Evolutionary conservation across 495 filamentous ascomycete species (phyloP).

Genomic region (Xylaria nigripes): DNA sequence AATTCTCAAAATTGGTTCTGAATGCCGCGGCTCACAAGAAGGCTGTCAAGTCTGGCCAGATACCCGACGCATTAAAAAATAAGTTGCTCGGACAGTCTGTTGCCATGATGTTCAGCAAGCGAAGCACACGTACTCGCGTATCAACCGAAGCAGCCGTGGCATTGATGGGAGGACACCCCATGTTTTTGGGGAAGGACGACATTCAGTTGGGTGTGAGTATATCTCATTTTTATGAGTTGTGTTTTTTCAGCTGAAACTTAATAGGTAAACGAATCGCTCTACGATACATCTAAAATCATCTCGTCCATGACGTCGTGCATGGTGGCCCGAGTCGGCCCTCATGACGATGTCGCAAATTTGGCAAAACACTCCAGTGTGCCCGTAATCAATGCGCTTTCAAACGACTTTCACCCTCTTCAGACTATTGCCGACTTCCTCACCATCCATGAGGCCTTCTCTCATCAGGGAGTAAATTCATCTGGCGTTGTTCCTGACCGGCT

Average conservation of each 20-base stretch:
- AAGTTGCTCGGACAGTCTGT: constrained; percentile 63
- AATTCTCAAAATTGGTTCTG: constrained; percentile 72
- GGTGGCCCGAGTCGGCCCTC: constrained; percentile 78
- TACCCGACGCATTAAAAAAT: constrained; percentile 48
- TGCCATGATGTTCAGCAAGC: constrained; percentile 93
- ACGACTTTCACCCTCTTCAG: constrained; percentile 86
- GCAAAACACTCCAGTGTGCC: constrained; percentile 77
- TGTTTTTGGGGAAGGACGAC: constrained; percentile 92
- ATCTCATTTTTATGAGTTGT: background rate
- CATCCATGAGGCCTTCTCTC: constrained; percentile 65
- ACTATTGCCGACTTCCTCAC: constrained; percentile 89
- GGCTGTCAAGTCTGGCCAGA: constrained; percentile 62
- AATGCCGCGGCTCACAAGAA: constrained; percentile 71
- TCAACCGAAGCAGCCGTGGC: constrained; percentile 84
- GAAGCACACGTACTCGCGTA: constrained; percentile 83
- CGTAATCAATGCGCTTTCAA: constrained; percentile 88
- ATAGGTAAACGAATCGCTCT: constrained; percentile 78
- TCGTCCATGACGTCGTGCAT: constrained; percentile 89
- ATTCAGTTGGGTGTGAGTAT: constrained; percentile 77
- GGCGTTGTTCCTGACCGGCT: constrained; percentile 67
- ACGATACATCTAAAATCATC: constrained; percentile 81
- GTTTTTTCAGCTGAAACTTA: constrained; percentile 6
- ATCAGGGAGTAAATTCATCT: constrained; percentile 23
- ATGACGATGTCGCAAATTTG: constrained; percentile 70
- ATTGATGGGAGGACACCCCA: constrained; percentile 79